Evolutionary conservation across 1,284 basidiomycete species (phyloP).

Genomic region (Phlebopus sp.): DNA sequence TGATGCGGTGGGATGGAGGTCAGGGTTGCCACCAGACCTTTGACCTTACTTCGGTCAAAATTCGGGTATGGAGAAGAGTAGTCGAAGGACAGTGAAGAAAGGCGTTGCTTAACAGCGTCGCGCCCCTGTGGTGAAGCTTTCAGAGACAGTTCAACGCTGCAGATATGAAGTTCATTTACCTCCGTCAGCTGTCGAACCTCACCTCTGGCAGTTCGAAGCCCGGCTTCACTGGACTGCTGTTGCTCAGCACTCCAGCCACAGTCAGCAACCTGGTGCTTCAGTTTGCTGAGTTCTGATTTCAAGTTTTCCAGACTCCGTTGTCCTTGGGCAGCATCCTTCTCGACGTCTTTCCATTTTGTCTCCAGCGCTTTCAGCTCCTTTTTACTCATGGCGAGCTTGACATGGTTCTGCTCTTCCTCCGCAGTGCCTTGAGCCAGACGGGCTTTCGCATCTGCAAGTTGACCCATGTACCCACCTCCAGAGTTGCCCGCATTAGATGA

Average conservation of each 20-base stretch:
- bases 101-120: slow-evolving; percentile 66
- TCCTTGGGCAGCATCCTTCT: slow-evolving; percentile 80
- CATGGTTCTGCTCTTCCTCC: slow-evolving; percentile 83
- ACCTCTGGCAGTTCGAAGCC: slow-evolving; percentile 55
- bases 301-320: slow-evolving; percentile 65
- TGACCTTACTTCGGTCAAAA: slow-evolving; percentile 88
- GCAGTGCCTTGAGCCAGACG: slow-evolving; percentile 75
- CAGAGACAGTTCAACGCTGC: slow-evolving; percentile 1
- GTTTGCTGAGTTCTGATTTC: slow-evolving; percentile 58
- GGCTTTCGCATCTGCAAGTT: slow-evolving; percentile 86
- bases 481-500: slow-evolving; percentile 55
- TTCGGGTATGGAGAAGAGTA: slow-evolving; percentile 77
- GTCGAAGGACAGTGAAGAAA: slow-evolving; percentile 80
- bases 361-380: slow-evolving; percentile 82
- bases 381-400: slow-evolving; percentile 77
- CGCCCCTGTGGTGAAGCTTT: slow-evolving; percentile 51
- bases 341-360: slow-evolving; percentile 79
- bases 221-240: slow-evolving; percentile 64
- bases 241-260: slow-evolving; percentile 82
- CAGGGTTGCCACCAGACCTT: slow-evolving; percentile 89
- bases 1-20: slow-evolving; percentile 73
- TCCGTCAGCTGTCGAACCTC: slow-evolving; percentile 63
- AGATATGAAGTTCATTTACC: slow-evolving; percentile 41
- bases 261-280: slow-evolving; percentile 52
- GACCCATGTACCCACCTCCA: slow-evolving; percentile 94